Conservation (phyloP, 345 rosid species). For the Salix brachista region DNA sequence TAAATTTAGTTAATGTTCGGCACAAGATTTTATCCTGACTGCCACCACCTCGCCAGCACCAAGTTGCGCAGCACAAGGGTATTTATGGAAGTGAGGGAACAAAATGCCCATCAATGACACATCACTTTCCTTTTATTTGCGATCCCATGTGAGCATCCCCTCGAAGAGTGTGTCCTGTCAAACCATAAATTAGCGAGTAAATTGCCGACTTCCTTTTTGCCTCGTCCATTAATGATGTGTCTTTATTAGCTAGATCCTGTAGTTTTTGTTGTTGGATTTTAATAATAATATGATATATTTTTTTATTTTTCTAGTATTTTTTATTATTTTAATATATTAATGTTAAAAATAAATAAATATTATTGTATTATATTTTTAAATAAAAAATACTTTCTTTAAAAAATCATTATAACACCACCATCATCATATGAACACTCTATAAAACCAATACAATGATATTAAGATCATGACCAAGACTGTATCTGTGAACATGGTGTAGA, state of each 20-base stretch:
- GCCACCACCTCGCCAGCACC: background rate
- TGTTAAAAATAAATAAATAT: too few relatives aligned
- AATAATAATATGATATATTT: background rate
- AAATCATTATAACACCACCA: too few relatives aligned
- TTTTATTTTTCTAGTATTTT: too few relatives aligned
- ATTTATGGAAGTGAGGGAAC: background rate
- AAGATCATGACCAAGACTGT: too few relatives aligned
- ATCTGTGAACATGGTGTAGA: too few relatives aligned
- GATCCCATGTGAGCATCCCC: conserved; percentile 59
- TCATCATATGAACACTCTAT: too few relatives aligned
- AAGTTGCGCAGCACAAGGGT: background rate
- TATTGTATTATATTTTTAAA: too few relatives aligned
- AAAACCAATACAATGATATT: too few relatives aligned
- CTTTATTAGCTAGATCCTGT: conserved; percentile 1
- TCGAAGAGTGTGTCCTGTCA: conserved; percentile 46
- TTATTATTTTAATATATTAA: too few relatives aligned
- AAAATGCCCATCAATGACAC: conserved; percentile 15
- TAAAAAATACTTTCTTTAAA: too few relatives aligned
- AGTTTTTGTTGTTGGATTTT: background rate
- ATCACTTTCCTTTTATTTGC: conserved; percentile 38
- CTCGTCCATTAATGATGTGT: background rate
- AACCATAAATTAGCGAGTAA: conserved; percentile 23
- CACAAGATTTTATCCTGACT: background rate
- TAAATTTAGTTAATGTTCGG: background rate
- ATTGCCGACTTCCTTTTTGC: conserved; percentile 28